These are phyloP conservation scores for Miscanthus lutarioriparius DNA, from an alignment of 176 grass and related monocot genomes.

Conservation along the genomic window DNA sequence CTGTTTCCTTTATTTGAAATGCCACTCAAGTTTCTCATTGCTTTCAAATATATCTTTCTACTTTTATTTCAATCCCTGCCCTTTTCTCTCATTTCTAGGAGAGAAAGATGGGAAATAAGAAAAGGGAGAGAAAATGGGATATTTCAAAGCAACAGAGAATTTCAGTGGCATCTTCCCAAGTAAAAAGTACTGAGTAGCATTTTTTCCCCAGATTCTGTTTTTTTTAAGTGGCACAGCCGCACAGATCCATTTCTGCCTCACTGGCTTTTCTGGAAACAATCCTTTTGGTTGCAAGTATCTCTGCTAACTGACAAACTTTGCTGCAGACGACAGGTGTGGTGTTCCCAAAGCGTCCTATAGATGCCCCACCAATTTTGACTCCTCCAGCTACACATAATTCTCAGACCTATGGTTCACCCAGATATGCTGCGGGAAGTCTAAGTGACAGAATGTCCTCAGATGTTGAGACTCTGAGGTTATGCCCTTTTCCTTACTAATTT, in stretches of 20 bases:
- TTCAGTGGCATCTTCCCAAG: not conserved
- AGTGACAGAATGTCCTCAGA: conserved; percentile 55
- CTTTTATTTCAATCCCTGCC: not conserved
- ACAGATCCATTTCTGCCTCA: not conserved
- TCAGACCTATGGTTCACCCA: conserved; percentile 54
- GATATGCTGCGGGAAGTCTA: conserved; percentile 42
- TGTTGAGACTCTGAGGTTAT: conserved; percentile 66
- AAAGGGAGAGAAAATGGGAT: not conserved
- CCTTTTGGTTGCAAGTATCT: conserved; percentile 10
- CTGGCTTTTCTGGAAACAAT: not conserved
- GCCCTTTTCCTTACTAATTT: not conserved
- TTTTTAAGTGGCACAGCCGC: not conserved
- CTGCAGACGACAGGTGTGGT: conserved; percentile 74
- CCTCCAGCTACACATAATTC: conserved; percentile 50
- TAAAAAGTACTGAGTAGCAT: not conserved
- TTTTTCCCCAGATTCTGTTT: not conserved
- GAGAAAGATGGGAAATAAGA: not conserved
- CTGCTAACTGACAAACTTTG: conserved; percentile 21
- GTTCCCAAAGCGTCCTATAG: conserved; percentile 66
- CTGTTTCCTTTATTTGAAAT: not conserved
- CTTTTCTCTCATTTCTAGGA: not conserved
- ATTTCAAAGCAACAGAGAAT: not conserved
- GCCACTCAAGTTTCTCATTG: not conserved
- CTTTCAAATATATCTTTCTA: not conserved
- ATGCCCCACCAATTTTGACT: conserved; percentile 80